Conservation (phyloP, 768 basidiomycete species). For the Pleurotus sapidus region DNA sequence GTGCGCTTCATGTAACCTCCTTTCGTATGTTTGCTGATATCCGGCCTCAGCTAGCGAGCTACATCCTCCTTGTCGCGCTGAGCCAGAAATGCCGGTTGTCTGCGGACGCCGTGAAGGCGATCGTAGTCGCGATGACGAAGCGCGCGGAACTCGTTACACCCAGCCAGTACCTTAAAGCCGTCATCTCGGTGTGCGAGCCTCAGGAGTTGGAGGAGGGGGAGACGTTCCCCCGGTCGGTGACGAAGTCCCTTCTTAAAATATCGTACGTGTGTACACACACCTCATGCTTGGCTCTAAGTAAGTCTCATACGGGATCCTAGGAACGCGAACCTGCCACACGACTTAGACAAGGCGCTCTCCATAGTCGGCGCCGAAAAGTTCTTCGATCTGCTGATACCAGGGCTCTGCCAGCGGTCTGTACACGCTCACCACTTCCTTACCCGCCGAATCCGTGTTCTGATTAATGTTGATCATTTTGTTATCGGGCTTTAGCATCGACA, state of each 20-base stretch:
- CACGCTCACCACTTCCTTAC: too few relatives aligned
- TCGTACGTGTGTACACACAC: constrained; percentile 34
- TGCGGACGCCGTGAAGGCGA: constrained; percentile 53
- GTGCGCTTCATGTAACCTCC: constrained; percentile 34
- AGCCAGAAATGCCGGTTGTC: constrained; percentile 64
- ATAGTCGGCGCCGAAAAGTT: constrained; percentile 22
- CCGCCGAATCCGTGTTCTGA: not conserved
- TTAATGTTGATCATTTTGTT: too few relatives aligned
- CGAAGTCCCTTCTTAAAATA: constrained; percentile 41
- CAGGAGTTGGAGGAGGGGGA: constrained; percentile 49
- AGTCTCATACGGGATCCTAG: too few relatives aligned
- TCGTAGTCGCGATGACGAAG: constrained; percentile 51
- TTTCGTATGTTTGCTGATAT: constrained; percentile 1
- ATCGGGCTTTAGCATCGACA: constrained; percentile 15
- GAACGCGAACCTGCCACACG: constrained; percentile 1
- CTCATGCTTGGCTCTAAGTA: too few relatives aligned
- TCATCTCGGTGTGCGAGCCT: constrained; percentile 60
- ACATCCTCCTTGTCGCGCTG: constrained; percentile 68
- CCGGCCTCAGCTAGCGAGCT: constrained; percentile 59
- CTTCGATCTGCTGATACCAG: constrained; percentile 24
- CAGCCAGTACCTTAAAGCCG: constrained; percentile 61
- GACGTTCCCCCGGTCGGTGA: constrained; percentile 36
- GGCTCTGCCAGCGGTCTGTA: constrained; percentile 5
- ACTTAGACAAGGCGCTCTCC: constrained; percentile 11
- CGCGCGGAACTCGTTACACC: constrained; percentile 47